Evolutionary conservation across 1,284 basidiomycete species (phyloP).

Genomic region (Cutaneotrichosporon dermatis): DNA sequence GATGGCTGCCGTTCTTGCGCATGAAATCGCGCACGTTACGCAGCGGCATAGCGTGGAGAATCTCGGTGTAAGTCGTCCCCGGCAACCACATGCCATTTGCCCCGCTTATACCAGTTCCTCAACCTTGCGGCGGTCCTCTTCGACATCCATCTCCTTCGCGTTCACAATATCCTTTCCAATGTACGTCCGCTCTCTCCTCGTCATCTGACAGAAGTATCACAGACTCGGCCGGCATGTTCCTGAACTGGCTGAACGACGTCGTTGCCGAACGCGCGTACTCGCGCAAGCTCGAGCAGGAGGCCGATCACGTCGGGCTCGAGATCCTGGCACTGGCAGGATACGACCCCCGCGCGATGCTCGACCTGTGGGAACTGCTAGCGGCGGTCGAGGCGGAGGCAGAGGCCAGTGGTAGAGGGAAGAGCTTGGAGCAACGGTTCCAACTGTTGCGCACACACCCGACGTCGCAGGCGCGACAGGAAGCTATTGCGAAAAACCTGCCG

Average conservation of each 20-base stretch:
- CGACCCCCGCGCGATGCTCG: conserved; percentile 51
- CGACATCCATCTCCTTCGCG: conserved; percentile 53
- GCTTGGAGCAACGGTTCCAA: conserved; percentile 42
- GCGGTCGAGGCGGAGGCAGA: conserved; percentile 51
- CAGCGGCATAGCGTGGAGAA: conserved; percentile 55
- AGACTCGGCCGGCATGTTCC: conserved; percentile 50
- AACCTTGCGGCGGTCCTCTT: conserved; percentile 53
- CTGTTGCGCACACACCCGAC: conserved; percentile 54
- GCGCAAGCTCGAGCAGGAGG: conserved; percentile 54
- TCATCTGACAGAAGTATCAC: conserved; percentile 41
- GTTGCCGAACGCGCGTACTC: conserved; percentile 53
- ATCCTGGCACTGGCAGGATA: conserved; percentile 53
- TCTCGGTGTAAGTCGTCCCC: conserved; percentile 41
- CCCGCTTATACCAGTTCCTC: conserved; percentile 43
- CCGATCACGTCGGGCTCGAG: conserved; percentile 53
- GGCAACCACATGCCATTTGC: too few species aligned
- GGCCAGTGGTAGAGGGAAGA: conserved; percentile 29
- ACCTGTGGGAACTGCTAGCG: conserved; percentile 53
- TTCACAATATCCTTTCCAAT: conserved; percentile 54
- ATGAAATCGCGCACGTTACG: conserved; percentile 53
- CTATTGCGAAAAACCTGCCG: conserved; percentile 11
- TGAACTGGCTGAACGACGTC: conserved; percentile 54
- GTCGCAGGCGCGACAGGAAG: conserved; percentile 47
- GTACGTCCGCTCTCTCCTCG: conserved; percentile 18
- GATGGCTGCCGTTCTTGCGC: conserved; percentile 52